Evolutionary conservation across 2,329 filamentous ascomycete genomes (phyloP).

Genomic region (Aspergillus sp.): DNA sequence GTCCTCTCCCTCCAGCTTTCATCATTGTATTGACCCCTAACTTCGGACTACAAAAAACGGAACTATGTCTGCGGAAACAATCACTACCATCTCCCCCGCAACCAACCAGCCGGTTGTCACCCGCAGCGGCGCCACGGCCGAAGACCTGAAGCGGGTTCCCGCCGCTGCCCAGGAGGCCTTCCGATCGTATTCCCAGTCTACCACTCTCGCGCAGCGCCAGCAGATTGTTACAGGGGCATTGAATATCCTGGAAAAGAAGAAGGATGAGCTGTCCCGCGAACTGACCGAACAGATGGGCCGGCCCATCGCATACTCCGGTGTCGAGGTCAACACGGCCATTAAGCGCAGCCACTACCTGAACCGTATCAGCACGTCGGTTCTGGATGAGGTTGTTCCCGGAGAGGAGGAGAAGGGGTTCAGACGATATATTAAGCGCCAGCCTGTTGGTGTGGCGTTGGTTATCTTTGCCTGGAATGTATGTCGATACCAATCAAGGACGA

Average conservation of each 20-base stretch:
- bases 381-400: slow-evolving; percentile 61
- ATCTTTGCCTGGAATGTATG: slow-evolving; percentile 95
- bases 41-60: neutral
- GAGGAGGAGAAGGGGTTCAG: slow-evolving; percentile 82
- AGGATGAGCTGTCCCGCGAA: slow-evolving; percentile 75
- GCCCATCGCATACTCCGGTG: slow-evolving; percentile 76
- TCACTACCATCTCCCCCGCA: slow-evolving; percentile 78
- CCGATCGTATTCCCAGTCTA: slow-evolving; percentile 67
- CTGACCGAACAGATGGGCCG: slow-evolving; percentile 92
- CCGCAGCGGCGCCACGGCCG: slow-evolving; percentile 62
- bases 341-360: slow-evolving; percentile 79
- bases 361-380: slow-evolving; percentile 68
- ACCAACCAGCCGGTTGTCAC: slow-evolving; percentile 79
- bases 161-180: slow-evolving; percentile 67
- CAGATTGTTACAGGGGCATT: slow-evolving; percentile 74
- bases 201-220: slow-evolving; percentile 65
- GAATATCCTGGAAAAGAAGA: slow-evolving; percentile 57
- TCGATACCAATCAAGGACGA: slow-evolving; percentile 10
- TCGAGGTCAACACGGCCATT: slow-evolving; percentile 76
- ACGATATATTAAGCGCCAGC: slow-evolving; percentile 79
- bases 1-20: no score
- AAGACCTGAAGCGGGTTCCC: slow-evolving; percentile 65
- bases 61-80: slow-evolving; percentile 46
- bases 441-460: slow-evolving; percentile 77
- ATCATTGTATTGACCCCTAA: neutral